Evolutionary conservation across 2,329 filamentous ascomycete genomes (phyloP).

Genomic region (Trichoderma sp.): DNA sequence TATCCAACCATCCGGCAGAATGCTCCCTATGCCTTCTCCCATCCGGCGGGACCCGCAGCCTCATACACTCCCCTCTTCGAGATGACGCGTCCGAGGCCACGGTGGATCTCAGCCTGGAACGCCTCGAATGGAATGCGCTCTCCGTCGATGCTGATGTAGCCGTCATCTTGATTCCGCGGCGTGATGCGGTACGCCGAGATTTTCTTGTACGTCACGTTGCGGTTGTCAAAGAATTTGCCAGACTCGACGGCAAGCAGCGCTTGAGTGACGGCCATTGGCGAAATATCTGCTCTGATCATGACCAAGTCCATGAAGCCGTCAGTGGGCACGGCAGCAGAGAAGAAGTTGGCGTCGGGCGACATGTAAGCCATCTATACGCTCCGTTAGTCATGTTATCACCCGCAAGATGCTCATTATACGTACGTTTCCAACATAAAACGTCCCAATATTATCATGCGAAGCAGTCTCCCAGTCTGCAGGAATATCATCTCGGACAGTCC

Average conservation of each 20-base stretch:
- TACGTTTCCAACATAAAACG: constrained; percentile 90
- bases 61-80: constrained; percentile 77
- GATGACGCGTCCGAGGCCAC: constrained; percentile 79
- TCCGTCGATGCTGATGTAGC: constrained; percentile 93
- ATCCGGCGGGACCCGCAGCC: constrained; percentile 54
- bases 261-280: constrained; percentile 64
- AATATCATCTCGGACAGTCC: constrained; percentile 75
- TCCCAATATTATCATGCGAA: constrained; percentile 77
- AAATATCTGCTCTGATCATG: constrained; percentile 74
- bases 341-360: constrained; percentile 85
- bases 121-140: constrained; percentile 84
- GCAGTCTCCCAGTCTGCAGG: constrained; percentile 76
- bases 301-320: constrained; percentile 88
- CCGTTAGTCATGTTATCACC: background rate
- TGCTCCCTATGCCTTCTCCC: constrained; percentile 43
- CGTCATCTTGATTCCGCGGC: constrained; percentile 69
- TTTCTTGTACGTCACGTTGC: constrained; percentile 79
- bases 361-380: constrained; percentile 76
- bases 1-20: constrained; percentile 8
- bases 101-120: constrained; percentile 89
- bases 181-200: constrained; percentile 83
- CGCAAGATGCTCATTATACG: constrained; percentile 35
- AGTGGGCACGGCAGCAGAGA: constrained; percentile 75
- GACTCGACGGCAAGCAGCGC: constrained; percentile 73
- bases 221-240: constrained; percentile 76